Percentiles rank a stretch among this genome's conserved stretches.
These are phyloP conservation scores for Boletus barrowsii DNA, from an alignment of 768 basidiomycete species.

Conservation along the genomic window DNA sequence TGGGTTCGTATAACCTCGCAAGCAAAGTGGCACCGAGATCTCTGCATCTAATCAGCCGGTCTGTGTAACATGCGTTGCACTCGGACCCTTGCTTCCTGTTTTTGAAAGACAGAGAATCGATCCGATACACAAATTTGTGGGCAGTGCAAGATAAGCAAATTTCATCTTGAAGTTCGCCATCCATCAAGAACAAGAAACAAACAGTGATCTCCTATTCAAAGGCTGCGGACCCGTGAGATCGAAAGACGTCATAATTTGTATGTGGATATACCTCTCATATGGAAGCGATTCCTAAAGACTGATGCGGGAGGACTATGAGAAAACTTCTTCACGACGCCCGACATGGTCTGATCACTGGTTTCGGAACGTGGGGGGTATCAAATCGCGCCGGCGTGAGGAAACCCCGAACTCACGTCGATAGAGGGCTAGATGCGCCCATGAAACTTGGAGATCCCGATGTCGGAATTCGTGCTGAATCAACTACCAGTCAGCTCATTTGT, in stretches of 20 bases:
- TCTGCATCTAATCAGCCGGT: too few species aligned
- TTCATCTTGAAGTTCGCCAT: neutral
- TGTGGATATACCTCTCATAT: neutral
- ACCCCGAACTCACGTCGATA: conserved; percentile 1
- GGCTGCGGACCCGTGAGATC: neutral
- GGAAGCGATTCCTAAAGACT: too few species aligned
- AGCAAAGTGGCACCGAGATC: too few species aligned
- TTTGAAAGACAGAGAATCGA: neutral
- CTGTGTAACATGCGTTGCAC: too few species aligned
- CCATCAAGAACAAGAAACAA: neutral
- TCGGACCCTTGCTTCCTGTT: too few species aligned
- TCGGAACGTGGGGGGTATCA: conserved; percentile 1
- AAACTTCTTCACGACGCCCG: neutral
- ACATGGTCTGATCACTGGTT: neutral
- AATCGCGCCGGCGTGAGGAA: neutral
- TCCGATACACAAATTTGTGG: neutral
- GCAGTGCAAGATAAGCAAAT: conserved; percentile 1
- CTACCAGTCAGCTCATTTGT: neutral
- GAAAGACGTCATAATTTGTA: neutral
- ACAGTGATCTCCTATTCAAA: neutral
- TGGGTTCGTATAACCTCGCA: neutral
- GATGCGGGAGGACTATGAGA: neutral
- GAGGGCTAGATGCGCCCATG: conserved; percentile 7
- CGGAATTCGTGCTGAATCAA: conserved; percentile 1
- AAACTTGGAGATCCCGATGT: neutral